These are phyloP conservation scores for Nakaseomyces delphensis DNA, from an alignment of 1,139 yeast genomes.

Conservation along the genomic window DNA sequence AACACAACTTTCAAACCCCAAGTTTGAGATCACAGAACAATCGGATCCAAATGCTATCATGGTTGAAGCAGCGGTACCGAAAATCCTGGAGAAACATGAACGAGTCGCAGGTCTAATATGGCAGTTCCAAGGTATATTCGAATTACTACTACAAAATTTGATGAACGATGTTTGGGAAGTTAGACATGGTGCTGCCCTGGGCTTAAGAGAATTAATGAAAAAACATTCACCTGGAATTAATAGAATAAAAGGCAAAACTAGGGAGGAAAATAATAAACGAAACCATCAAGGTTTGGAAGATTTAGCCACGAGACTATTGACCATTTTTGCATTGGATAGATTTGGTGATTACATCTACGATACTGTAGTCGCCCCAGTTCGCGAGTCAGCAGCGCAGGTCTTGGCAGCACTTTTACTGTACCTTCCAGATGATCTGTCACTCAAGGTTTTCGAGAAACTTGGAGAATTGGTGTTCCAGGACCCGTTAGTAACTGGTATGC, in stretches of 20 bases:
- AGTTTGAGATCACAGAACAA: slow-evolving; percentile 57
- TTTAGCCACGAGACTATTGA: slow-evolving; percentile 73
- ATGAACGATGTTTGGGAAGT: slow-evolving; percentile 89
- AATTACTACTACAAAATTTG: slow-evolving; percentile 66
- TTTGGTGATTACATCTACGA: slow-evolving; percentile 97
- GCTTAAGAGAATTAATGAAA: slow-evolving; percentile 76
- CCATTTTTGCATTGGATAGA: slow-evolving; percentile 84
- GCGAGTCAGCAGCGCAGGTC: slow-evolving; percentile 95
- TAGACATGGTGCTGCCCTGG: slow-evolving; percentile 93
- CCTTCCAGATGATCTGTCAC: slow-evolving; percentile 48
- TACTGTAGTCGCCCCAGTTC: slow-evolving; percentile 95
- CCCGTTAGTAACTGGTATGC: slow-evolving; percentile 32
- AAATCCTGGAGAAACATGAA: slow-evolving; percentile 65
- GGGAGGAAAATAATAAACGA: slow-evolving; percentile 52
- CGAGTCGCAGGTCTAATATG: slow-evolving; percentile 74
- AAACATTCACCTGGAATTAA: slow-evolving; percentile 87
- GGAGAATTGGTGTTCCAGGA: slow-evolving; percentile 68
- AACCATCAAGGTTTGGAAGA: slow-evolving; percentile 77
- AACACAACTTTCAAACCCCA: slow-evolving; percentile 16
- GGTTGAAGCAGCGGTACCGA: slow-evolving; percentile 69
- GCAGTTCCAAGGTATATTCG: slow-evolving; percentile 98
- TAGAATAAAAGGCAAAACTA: slow-evolving; percentile 55
- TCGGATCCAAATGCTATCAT: slow-evolving; percentile 75
- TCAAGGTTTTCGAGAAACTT: slow-evolving; percentile 57
- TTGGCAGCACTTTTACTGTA: slow-evolving; percentile 80